phyloP scores from a whole-genome alignment of 495 filamentous ascomycete species.

The Aspergillus kassunensis region DNA sequence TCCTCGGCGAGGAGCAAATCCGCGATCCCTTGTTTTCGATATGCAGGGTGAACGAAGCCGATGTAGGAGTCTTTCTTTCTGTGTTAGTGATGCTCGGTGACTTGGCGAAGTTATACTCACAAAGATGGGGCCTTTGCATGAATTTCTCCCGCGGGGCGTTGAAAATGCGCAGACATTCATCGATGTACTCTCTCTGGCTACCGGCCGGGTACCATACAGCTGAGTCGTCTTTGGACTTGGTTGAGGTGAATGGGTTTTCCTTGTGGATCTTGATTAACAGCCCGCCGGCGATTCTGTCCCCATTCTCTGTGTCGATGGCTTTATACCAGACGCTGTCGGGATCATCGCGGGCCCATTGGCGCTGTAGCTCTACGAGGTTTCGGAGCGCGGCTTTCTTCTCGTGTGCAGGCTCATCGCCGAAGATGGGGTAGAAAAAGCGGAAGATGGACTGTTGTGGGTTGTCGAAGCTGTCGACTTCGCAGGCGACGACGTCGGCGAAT shows the following conservation, averaged over 20 bases:
- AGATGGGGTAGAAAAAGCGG: conserved; percentile 6
- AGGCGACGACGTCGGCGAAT: background rate
- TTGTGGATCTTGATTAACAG: background rate
- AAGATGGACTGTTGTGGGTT: conserved; percentile 1
- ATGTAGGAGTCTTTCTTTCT: background rate
- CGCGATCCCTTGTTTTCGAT: background rate
- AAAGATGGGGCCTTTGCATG: conserved; percentile 2
- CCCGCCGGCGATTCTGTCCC: background rate
- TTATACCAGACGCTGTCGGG: background rate
- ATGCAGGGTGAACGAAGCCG: background rate
- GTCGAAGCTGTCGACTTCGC: conserved; percentile 2
- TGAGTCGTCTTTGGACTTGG: background rate
- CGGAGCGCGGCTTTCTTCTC: background rate
- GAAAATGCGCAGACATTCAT: background rate
- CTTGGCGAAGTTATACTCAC: background rate
- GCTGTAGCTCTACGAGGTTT: background rate
- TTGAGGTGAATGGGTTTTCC: background rate
- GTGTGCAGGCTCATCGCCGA: background rate
- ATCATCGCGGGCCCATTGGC: conserved; percentile 3
- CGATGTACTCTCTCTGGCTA: background rate
- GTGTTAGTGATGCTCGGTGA: background rate
- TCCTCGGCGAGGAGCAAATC: background rate
- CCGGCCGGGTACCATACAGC: conserved; percentile 1
- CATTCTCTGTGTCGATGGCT: background rate
- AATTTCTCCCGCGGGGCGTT: background rate